Conservation (phyloP, 2,329 filamentous ascomycete species). For the Epichloe glyceriae region DNA sequence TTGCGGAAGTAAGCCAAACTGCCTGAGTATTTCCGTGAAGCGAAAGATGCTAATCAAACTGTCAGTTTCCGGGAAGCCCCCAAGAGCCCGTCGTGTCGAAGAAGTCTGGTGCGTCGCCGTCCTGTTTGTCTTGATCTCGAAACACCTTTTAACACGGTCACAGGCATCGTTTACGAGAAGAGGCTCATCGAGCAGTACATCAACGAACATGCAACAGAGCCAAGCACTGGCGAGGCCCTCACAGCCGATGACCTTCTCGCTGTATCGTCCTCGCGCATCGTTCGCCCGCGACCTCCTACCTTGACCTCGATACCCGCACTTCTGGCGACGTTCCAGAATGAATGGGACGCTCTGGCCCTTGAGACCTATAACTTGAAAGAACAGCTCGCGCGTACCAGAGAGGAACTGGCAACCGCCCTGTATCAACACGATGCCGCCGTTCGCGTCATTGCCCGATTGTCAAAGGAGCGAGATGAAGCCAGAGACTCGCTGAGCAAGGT, state of each 20-base stretch:
- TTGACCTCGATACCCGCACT: conserved; percentile 93
- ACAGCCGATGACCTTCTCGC: conserved; percentile 75
- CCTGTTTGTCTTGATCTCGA: not conserved
- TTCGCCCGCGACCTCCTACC: conserved; percentile 80
- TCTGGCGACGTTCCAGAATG: conserved; percentile 89
- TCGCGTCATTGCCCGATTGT: conserved; percentile 80
- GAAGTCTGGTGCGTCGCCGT: conserved; percentile 61
- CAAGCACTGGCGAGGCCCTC: conserved; percentile 76
- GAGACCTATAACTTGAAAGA: conserved; percentile 87
- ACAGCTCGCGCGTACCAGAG: conserved; percentile 76
- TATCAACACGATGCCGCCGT: conserved; percentile 98
- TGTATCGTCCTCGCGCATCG: conserved; percentile 69
- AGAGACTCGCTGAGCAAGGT: conserved; percentile 78
- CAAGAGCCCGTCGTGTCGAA: conserved; percentile 89
- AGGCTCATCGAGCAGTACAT: conserved; percentile 92
- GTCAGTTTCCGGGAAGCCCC: conserved; percentile 87
- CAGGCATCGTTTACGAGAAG: conserved; percentile 87
- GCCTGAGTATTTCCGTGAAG: too few species aligned
- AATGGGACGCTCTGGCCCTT: conserved; percentile 89
- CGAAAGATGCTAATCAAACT: not conserved
- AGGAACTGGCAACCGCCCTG: conserved; percentile 84
- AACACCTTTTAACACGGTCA: not conserved
- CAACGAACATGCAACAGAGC: conserved; percentile 83
- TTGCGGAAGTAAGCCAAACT: conserved; percentile 30
- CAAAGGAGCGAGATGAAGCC: conserved; percentile 86